Evolutionary conservation across 371 early-diverging fungal species (phyloP).

Genomic region (Blastocladiella emersonii): DNA sequence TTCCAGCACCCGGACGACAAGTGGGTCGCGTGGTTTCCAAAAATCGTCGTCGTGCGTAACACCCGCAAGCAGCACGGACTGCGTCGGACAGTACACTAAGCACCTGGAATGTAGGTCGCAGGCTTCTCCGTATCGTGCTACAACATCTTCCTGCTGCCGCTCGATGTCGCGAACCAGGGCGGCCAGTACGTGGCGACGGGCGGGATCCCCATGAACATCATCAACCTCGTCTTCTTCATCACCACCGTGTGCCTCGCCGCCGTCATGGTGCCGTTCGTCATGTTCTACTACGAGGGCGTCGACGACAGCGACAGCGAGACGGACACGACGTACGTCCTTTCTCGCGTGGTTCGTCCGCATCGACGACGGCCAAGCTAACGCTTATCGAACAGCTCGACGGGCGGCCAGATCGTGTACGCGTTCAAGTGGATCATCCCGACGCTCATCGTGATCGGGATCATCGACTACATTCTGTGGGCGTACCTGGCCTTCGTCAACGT

Average conservation of each 20-base stretch:
- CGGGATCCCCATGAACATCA: constrained; percentile 26
- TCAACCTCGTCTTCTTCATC: constrained; percentile 29
- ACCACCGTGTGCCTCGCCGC: constrained; percentile 22
- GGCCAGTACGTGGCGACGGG: constrained; percentile 15
- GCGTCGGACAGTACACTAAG: too few species aligned
- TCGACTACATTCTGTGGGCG: constrained; percentile 24
- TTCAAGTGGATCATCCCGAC: constrained; percentile 34
- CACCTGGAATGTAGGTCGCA: constrained; percentile 15
- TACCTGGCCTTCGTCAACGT: constrained; percentile 26
- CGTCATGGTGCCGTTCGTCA: constrained; percentile 33
- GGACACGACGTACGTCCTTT: constrained; percentile 3
- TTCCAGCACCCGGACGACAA: constrained; percentile 45
- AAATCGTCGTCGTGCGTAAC: constrained; percentile 30
- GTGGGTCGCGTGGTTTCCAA: constrained; percentile 48
- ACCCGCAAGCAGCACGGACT: too few species aligned
- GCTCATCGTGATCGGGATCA: constrained; percentile 19
- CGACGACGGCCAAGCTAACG: not conserved
- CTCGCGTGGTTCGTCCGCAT: not conserved
- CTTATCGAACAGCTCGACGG: not conserved
- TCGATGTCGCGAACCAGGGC: constrained; percentile 42
- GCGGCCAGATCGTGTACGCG: constrained; percentile 26
- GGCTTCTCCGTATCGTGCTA: constrained; percentile 27
- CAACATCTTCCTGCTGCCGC: constrained; percentile 36
- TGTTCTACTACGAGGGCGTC: constrained; percentile 40
- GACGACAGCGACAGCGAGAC: constrained; percentile 24